Evolutionary conservation across 768 basidiomycete species (phyloP), one percentile per base, ranked within the genome.

Genomic region (Rhodotorula kratochvilovae): DNA sequence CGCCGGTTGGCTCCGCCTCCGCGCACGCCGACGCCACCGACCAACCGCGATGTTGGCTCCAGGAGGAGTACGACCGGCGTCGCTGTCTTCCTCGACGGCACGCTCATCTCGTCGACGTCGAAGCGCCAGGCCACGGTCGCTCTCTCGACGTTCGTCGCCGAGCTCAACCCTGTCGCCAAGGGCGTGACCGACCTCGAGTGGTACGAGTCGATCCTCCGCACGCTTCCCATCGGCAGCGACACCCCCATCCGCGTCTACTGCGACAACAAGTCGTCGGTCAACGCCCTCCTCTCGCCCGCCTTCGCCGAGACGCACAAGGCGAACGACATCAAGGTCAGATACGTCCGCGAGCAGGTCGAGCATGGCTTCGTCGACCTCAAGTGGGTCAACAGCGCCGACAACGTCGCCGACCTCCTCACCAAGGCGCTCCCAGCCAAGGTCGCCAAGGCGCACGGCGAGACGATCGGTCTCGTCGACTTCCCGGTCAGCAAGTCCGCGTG

Each of bases 1-100:
- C 54, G 29, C 31, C 8, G 16, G 54, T 33, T 60, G 67, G 75
- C 68, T 4, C 7, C 27, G 76, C 21, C 68, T 80, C 57, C 36
- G 45, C 80, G 50, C 80, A 76, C 62, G 72, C 71, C 50, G 68
- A 74, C 43, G 61, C n/a, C n/a, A n/a, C 79, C 2, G 78, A 80
- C 69, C 74, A 78, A 76, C 78, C 8, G 77, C 72, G 79, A 66
- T 76, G 77, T 29, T 76, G 75, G 13, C 69, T 80, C 61, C 68
- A 70, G 21, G n/a, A n/a, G n/a, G n/a, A n/a, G n/a, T n/a, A n/a
- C n/a, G n/a, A n/a, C n/a, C n/a, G n/a, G n/a, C n/a, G 75, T 76
- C 42, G 58, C 79, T 35, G 10, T 57, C 35, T 8, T 3, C 11
- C 21, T 57, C 35, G 55, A 25, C 55, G 36, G 36, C 12, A 23